phyloP scores from a whole-genome alignment of 371 early-diverging fungal species.

The Apophysomyces ossiformis region DNA sequence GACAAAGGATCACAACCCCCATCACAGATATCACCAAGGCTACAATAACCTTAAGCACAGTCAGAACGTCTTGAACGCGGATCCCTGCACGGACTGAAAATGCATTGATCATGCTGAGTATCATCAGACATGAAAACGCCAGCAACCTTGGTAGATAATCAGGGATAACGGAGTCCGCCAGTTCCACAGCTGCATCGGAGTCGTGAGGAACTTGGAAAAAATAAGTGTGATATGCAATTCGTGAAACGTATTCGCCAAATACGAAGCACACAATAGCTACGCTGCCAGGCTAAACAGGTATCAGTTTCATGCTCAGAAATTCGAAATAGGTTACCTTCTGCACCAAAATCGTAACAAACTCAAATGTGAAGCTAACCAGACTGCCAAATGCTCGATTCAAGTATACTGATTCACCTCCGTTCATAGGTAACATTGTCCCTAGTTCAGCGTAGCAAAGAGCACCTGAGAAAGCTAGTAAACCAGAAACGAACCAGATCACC shows the following conservation, averaged over 20 bases:
- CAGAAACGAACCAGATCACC: conserved; percentile 80
- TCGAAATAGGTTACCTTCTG: conserved; percentile 53
- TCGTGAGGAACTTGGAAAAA: conserved; percentile 52
- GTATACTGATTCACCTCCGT: conserved; percentile 87
- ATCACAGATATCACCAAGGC: conserved; percentile 76
- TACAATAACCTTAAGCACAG: conserved; percentile 79
- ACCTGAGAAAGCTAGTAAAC: conserved; percentile 76
- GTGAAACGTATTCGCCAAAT: conserved; percentile 77
- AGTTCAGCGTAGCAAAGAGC: conserved; percentile 84
- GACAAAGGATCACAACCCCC: conserved; percentile 75
- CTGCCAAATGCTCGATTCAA: conserved; percentile 79
- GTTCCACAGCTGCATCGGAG: conserved; percentile 47
- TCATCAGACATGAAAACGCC: conserved; percentile 65
- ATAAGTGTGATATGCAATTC: conserved; percentile 65
- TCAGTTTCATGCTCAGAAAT: background rate
- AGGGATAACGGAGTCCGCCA: conserved; percentile 55
- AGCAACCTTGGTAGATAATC: conserved; percentile 71
- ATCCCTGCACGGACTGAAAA: conserved; percentile 75
- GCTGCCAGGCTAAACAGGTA: conserved; percentile 62
- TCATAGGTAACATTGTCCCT: conserved; percentile 88
- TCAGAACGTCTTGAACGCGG: conserved; percentile 81
- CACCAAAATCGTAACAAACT: conserved; percentile 70
- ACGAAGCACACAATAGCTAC: conserved; percentile 80
- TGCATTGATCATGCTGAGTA: conserved; percentile 74
- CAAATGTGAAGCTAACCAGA: conserved; percentile 82